Percentiles rank a stretch among this genome's conserved stretches.
Evolutionary conservation across 345 rosid species (phyloP).

Genomic region (Eutrema heterophyllum): DNA sequence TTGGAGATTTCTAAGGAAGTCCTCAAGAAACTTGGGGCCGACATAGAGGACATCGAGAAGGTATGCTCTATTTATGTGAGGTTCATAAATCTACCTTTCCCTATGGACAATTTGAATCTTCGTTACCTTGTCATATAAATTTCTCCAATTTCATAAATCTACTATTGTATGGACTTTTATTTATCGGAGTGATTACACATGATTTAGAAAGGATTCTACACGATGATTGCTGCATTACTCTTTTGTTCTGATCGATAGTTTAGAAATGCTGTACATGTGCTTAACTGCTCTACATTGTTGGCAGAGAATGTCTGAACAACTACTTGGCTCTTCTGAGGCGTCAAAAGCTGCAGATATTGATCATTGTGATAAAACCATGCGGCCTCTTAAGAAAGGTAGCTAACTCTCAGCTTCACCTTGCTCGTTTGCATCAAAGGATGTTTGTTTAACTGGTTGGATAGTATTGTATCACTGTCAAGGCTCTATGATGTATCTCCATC

Average conservation of each 20-base stretch:
- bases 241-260: neutral
- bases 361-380: slow-evolving; percentile 45
- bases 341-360: slow-evolving; percentile 49
- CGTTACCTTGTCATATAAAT: neutral
- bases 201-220: neutral
- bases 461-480: slow-evolving; percentile 10
- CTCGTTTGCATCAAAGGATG: slow-evolving; percentile 14
- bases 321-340: slow-evolving; percentile 44
- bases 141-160: neutral
- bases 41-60: slow-evolving; percentile 75
- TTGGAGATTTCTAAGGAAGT: slow-evolving; percentile 73
- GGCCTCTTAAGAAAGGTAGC: slow-evolving; percentile 68
- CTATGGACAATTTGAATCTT: neutral
- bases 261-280: neutral
- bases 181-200: neutral
- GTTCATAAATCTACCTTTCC: neutral
- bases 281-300: slow-evolving; percentile 16
- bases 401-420: slow-evolving; percentile 2
- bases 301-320: slow-evolving; percentile 68
- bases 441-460: neutral
- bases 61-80: slow-evolving; percentile 36
- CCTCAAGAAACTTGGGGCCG: slow-evolving; percentile 71
- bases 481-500: neutral
- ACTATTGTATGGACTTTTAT: neutral
- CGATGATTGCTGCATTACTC: neutral